Conservation (phyloP, 306 rosid species). For the Psophocarpus tetragonolobus region DNA sequence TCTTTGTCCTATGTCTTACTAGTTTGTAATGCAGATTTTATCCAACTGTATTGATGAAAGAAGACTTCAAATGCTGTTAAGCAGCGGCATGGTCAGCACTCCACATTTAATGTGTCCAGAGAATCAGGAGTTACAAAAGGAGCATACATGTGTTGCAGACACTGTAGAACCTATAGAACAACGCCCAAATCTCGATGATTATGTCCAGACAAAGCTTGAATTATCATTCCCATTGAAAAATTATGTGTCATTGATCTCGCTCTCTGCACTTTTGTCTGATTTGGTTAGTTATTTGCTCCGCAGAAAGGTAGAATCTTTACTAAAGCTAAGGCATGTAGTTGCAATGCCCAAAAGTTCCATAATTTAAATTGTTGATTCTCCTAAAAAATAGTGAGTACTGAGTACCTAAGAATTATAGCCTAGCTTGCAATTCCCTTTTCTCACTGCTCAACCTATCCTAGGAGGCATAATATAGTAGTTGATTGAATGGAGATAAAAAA, state of each 20-base stretch:
- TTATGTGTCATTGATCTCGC: constrained; percentile 27
- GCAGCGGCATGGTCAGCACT: constrained; percentile 51
- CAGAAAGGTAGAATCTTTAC: constrained; percentile 54
- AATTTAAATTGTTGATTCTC: constrained; percentile 19
- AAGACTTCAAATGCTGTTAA: constrained; percentile 49
- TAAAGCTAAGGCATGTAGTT: constrained; percentile 23
- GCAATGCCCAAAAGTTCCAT: constrained; percentile 18
- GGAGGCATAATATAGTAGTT: constrained; percentile 9
- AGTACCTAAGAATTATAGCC: not conserved
- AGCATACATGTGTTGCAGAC: constrained; percentile 40
- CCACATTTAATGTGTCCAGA: constrained; percentile 51
- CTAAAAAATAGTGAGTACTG: not conserved
- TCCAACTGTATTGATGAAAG: constrained; percentile 63
- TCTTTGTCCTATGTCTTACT: constrained; percentile 37
- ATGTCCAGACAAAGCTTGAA: constrained; percentile 39
- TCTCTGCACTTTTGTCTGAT: constrained; percentile 36
- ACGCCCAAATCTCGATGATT: constrained; percentile 60
- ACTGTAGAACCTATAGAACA: constrained; percentile 51
- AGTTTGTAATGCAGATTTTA: constrained; percentile 56
- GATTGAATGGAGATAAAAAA: constrained; percentile 29
- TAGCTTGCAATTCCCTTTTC: not conserved
- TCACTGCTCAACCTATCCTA: constrained; percentile 9
- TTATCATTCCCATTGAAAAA: constrained; percentile 40
- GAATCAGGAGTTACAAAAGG: constrained; percentile 47
- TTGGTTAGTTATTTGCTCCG: constrained; percentile 38